Percentiles rank a stretch among this genome's conserved stretches.
Conservation (phyloP, 2,329 filamentous ascomycete genomes). For the Erysiphe pisi region DNA sequence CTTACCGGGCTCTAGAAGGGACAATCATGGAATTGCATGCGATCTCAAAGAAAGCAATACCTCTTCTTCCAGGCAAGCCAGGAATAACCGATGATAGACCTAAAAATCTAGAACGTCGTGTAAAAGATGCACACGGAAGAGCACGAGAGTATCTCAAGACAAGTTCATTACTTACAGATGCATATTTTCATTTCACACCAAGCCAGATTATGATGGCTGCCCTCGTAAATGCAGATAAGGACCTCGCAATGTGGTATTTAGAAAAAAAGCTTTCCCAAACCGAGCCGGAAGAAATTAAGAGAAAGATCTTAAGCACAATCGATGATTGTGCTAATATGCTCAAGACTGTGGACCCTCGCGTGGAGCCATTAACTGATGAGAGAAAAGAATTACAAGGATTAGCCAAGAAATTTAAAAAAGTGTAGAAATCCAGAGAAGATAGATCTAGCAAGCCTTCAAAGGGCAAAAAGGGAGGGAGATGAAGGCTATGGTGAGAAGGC, state of each 20-base stretch:
- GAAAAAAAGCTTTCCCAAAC: slow-evolving; percentile 34
- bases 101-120: slow-evolving; percentile 38
- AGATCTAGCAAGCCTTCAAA: slow-evolving; percentile 54
- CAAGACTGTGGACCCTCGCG: slow-evolving; percentile 43
- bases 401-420: slow-evolving; percentile 55
- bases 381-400: slow-evolving; percentile 47
- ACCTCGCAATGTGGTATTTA: slow-evolving; percentile 40
- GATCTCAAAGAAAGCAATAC: slow-evolving; percentile 44
- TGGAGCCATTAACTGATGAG: slow-evolving; percentile 34
- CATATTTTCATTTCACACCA: slow-evolving; percentile 93
- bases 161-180: slow-evolving; percentile 77
- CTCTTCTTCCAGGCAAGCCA: slow-evolving; percentile 31
- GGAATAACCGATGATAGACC: slow-evolving; percentile 29
- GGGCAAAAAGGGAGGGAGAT: slow-evolving; percentile 48
- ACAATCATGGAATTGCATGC: slow-evolving; percentile 71
- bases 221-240: slow-evolving; percentile 61
- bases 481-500: slow-evolving; percentile 32
- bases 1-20: slow-evolving; percentile 77
- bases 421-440: slow-evolving; percentile 65
- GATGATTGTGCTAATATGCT: slow-evolving; percentile 46
- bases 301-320: slow-evolving; percentile 45
- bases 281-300: slow-evolving; percentile 35
- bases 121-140: slow-evolving; percentile 55
- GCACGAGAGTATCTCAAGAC: slow-evolving; percentile 66
- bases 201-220: slow-evolving; percentile 87